Conservation (phyloP, 345 rosid species). For the Linum tenue region DNA sequence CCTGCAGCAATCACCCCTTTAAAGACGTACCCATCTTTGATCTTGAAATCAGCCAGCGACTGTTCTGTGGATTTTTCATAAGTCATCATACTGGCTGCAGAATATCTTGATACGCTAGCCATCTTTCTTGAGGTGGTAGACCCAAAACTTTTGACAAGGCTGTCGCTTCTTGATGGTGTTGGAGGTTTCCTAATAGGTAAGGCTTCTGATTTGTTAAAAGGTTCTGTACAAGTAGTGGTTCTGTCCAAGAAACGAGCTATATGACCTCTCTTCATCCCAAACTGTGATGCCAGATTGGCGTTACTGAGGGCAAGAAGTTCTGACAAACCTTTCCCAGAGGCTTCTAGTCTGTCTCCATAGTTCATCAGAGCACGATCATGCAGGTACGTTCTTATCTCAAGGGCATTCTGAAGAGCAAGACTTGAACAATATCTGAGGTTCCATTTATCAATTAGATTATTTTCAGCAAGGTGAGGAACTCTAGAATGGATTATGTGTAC, state of each 20-base stretch:
- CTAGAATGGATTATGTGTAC: conserved; percentile 11
- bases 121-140: conserved; percentile 23
- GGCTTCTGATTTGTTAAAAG: conserved; percentile 20
- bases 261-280: conserved; percentile 61
- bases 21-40: conserved; percentile 46
- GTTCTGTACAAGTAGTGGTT: conserved; percentile 30
- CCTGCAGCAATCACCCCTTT: conserved; percentile 58
- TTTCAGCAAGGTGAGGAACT: too few species aligned
- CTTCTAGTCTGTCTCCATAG: conserved; percentile 48
- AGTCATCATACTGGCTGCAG: conserved; percentile 14
- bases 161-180: conserved; percentile 24
- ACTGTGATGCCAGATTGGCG: conserved; percentile 35
- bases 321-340: conserved; percentile 38
- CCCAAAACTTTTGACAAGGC: conserved; percentile 20
- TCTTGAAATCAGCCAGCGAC: conserved; percentile 42
- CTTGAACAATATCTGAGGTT: not conserved
- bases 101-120: conserved; percentile 17
- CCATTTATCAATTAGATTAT: too few species aligned
- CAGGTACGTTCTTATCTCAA: conserved; percentile 57
- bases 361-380: conserved; percentile 53
- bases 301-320: conserved; percentile 36
- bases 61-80: conserved; percentile 31
- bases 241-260: conserved; percentile 42
- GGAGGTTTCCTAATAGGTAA: conserved; percentile 12
- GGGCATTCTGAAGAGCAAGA: conserved; percentile 32